Percentiles rank a stretch among this genome's conserved stretches.
Conservation (phyloP, 2,329 filamentous ascomycete species). For the Claviceps fusiformis region DNA sequence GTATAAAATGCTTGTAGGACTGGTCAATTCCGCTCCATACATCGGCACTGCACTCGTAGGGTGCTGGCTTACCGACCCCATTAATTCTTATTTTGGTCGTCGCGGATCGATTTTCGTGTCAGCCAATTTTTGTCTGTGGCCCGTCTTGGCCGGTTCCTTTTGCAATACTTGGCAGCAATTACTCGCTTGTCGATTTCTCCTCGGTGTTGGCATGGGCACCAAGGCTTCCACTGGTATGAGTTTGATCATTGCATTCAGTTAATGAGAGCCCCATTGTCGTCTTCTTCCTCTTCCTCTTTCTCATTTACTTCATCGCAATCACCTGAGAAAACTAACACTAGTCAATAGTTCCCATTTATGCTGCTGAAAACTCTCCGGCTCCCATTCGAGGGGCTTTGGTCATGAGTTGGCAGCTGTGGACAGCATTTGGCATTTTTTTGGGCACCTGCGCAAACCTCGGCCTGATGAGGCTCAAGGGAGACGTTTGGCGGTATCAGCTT, state of each 20-base stretch:
- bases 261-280: too few relatives aligned
- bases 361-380: constrained; percentile 59
- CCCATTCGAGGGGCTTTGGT: constrained; percentile 60
- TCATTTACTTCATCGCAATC: not conserved
- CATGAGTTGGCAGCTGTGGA: constrained; percentile 70
- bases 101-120: constrained; percentile 54
- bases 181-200: constrained; percentile 54
- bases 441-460: constrained; percentile 49
- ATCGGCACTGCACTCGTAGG: constrained; percentile 36
- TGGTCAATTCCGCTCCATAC: constrained; percentile 48
- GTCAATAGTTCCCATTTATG: constrained; percentile 52
- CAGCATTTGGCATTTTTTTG: constrained; percentile 46
- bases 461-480: constrained; percentile 17
- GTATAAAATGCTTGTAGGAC: constrained; percentile 43
- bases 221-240: constrained; percentile 48
- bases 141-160: constrained; percentile 58
- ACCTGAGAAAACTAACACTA: not conserved
- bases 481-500: constrained; percentile 49
- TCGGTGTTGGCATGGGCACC: constrained; percentile 66
- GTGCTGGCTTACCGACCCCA: constrained; percentile 55
- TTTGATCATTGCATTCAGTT: not conserved
- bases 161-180: constrained; percentile 60
- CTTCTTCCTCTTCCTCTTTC: not conserved
- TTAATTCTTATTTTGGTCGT: constrained; percentile 32
- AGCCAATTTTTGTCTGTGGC: constrained; percentile 56